Conservation (phyloP, 805 yeast species). For the Candida chilensis region DNA sequence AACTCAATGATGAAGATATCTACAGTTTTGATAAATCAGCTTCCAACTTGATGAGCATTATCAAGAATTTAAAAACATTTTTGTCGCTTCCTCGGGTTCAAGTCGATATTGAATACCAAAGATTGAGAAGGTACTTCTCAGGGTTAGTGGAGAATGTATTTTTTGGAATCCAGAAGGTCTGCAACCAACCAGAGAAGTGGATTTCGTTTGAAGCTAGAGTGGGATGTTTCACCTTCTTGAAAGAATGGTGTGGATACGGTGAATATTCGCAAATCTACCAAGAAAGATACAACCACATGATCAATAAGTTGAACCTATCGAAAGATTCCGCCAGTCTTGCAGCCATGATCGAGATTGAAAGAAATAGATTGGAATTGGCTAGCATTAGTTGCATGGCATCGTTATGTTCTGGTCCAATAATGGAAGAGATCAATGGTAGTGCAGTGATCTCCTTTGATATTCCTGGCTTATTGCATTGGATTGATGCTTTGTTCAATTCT, state of each 20-base stretch:
- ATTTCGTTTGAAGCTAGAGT: conserved; percentile 83
- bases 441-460: conserved; percentile 64
- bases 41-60: too few relatives aligned
- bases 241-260: conserved; percentile 95
- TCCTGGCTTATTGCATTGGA: conserved; percentile 65
- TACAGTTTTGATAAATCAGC: conserved; percentile 52
- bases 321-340: conserved; percentile 41
- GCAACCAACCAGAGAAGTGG: conserved; percentile 38
- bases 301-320: conserved; percentile 26
- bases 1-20: conserved; percentile 37
- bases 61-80: conserved; percentile 54
- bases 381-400: conserved; percentile 81
- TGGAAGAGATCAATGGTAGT: conserved; percentile 31
- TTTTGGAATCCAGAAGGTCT: conserved; percentile 35
- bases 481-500: conserved; percentile 59
- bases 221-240: conserved; percentile 71
- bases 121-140: conserved; percentile 75
- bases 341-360: conserved; percentile 77
- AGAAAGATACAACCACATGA: conserved; percentile 56
- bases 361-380: conserved; percentile 56
- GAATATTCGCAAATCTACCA: conserved; percentile 48
- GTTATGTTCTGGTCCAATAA: conserved; percentile 67
- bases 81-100: conserved; percentile 52
- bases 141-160: conserved; percentile 74
- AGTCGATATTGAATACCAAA: conserved; percentile 60